Percentiles rank a stretch among this genome's conserved stretches.
These are phyloP conservation scores for Clavispora carvajalis DNA, from an alignment of 805 yeast species.

Conservation along the genomic window DNA sequence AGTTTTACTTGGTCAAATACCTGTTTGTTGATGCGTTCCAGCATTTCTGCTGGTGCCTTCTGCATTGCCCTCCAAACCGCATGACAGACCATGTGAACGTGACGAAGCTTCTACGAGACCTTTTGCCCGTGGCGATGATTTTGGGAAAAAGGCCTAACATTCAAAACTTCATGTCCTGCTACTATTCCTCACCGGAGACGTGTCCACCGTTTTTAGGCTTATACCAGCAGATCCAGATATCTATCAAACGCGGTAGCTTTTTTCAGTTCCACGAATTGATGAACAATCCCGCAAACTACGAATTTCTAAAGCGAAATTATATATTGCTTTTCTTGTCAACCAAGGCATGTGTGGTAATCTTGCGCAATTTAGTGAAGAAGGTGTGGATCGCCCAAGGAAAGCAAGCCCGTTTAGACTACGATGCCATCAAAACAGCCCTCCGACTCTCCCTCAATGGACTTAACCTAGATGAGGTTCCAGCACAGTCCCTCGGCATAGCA, in stretches of 20 bases:
- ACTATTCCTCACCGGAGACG: slow-evolving; percentile 11
- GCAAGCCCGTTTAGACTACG: slow-evolving; percentile 26
- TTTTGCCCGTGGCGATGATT: slow-evolving; percentile 49
- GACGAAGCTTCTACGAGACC: slow-evolving; percentile 38
- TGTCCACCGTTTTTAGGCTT: slow-evolving; percentile 20
- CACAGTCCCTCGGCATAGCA: not conserved
- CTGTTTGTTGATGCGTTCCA: slow-evolving; percentile 41
- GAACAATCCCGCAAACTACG: slow-evolving; percentile 18
- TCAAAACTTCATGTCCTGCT: slow-evolving; percentile 7
- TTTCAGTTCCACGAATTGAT: slow-evolving; percentile 26
- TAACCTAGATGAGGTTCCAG: not conserved
- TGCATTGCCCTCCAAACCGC: slow-evolving; percentile 25
- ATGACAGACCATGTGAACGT: slow-evolving; percentile 28
- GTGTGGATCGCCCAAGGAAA: slow-evolving; percentile 24
- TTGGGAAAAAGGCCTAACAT: slow-evolving; percentile 50
- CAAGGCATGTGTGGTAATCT: slow-evolving; percentile 38
- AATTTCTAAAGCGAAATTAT: slow-evolving; percentile 32
- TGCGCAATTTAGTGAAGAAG: slow-evolving; percentile 41
- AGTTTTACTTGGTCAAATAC: slow-evolving; percentile 50
- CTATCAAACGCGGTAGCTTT: slow-evolving; percentile 42
- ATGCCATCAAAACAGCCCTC: slow-evolving; percentile 20
- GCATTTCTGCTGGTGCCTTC: slow-evolving; percentile 54
- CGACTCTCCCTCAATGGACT: slow-evolving; percentile 10
- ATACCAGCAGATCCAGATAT: slow-evolving; percentile 33
- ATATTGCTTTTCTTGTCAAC: slow-evolving; percentile 42